Evolutionary conservation across 2,329 filamentous ascomycete species (phyloP), one percentile per base, ranked within the genome.

Genomic region (Calonectria crousiana): DNA sequence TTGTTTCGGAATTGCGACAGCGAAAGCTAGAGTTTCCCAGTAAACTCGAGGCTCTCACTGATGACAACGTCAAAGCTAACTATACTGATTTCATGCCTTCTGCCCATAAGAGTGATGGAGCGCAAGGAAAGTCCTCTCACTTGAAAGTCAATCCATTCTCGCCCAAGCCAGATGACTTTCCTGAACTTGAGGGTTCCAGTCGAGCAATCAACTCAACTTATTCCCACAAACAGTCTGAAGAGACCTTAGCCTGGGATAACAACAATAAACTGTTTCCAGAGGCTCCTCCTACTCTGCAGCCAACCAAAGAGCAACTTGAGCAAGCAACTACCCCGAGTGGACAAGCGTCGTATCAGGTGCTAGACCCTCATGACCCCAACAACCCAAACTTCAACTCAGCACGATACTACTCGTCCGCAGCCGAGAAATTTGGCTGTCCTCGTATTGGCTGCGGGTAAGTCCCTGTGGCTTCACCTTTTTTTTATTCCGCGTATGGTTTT

Each of bases 361-460:
- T 80, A 67, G 82, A 83, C 28, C 76, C 80, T 5, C 69, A 85
- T 44, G 86, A 93, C 71, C 91, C 91, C 0, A 76, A 85, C 5
- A 84, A 87, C 65, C 82, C 81, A 0, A 82, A 85, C 13, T 93
- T 90, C 82, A 86, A 89, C 52, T 81, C 86, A 1, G 82, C 85
- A 2, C 82, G 83, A 8, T 92, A 91, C 84, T 87, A 81, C 70
- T 83, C 88, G 51, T 67, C 81, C 0, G 81, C 86, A 36, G 83
- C 85, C 1, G 80, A 83, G 58, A 85, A 84, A 64, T 93, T 87
- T 83, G 84, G 82, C 69, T 93, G 92, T 69, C 92, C 91, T 0
- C 87, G 89, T 70, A 75, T 77, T 1, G 77, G 81, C 4, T 93
- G 92, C 87, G 83, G 84, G 87, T 90, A 84, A 85, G 86, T 82